A percentile compares a stretch with the other conserved stretches of the same genome.
These are phyloP conservation scores for Pulveroboletus sp. DNA, from an alignment of 768 basidiomycete genomes.

Conservation along the genomic window DNA sequence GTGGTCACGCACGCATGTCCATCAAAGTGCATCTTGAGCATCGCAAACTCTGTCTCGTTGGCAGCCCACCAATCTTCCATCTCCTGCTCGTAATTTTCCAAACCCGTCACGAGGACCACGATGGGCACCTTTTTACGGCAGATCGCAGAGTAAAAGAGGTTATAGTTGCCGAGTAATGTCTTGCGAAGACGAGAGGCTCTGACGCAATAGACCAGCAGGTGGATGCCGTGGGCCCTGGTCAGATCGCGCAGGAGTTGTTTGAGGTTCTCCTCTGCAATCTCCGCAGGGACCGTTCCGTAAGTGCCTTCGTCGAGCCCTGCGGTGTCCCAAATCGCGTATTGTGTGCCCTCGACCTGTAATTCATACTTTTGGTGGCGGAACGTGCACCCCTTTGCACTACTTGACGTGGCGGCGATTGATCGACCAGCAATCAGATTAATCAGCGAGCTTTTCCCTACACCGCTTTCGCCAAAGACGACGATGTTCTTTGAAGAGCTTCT, in stretches of 20 bases:
- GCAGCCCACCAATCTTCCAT: conserved; percentile 34
- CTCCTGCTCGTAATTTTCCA: conserved; percentile 34
- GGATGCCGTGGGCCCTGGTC: conserved; percentile 25
- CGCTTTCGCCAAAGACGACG: conserved; percentile 28
- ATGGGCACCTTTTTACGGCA: conserved; percentile 36
- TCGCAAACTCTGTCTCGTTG: conserved; percentile 28
- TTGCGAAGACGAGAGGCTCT: conserved; percentile 31
- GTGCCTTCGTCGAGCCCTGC: conserved; percentile 38
- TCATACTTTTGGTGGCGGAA: conserved; percentile 28
- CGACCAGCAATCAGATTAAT: conserved; percentile 40
- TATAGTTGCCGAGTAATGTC: conserved; percentile 32
- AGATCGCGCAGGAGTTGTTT: conserved; percentile 25
- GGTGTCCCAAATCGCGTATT: conserved; percentile 36
- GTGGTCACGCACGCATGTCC: conserved; percentile 41
- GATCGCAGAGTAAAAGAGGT: conserved; percentile 36
- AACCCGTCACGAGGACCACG: conserved; percentile 35
- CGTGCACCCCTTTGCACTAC: conserved; percentile 34
- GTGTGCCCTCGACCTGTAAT: conserved; percentile 22
- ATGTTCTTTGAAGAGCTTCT: conserved; percentile 21
- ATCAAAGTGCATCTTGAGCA: conserved; percentile 31
- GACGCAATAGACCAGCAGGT: conserved; percentile 33
- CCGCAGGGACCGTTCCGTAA: conserved; percentile 28
- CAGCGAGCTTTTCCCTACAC: conserved; percentile 41
- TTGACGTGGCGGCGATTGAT: conserved; percentile 37
- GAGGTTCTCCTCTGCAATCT: conserved; percentile 27